Evolutionary conservation across 352 stramenopile species (phyloP), one percentile per base, ranked within the genome.

Genomic region (Pythium phragmitis): DNA sequence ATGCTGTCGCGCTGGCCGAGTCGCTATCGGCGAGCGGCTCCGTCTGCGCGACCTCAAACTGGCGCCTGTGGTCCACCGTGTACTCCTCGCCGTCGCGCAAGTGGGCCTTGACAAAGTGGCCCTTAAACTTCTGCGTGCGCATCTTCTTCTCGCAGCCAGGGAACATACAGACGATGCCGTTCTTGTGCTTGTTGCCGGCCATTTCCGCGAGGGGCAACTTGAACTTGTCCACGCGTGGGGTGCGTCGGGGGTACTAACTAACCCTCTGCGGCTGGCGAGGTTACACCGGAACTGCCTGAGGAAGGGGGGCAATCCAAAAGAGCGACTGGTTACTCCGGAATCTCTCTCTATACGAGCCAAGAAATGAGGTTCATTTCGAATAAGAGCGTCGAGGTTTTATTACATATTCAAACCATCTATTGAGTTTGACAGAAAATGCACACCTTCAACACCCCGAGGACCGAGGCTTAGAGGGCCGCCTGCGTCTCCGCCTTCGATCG

Each of bases 121-220:
- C 70, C 66, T 94, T 94, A 64, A 94, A 94, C 69, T 94, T 94
- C 58, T 94, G 85, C 59, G 85, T 94, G 68, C 85, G 81, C 85
- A 94, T 94, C 50, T 81, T 74, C 75, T 89, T 92, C 56, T 88
- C 80, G 68, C 85, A 94, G 26, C 85, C 79, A 12, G 85, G 85
- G 58, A 84, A 94, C 69, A 76, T 80, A 72, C 85, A 94, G 61
- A 92, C 76, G 67, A 91, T 94, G 72, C 85, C 85, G 55, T 94
- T 94, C 80, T 94, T 94, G 82, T 94, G 85, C 75, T 94, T 94
- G 76, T 88, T 94, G 71, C 85, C 82, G 57, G 83, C 79, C 85
- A 93, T 91, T 39, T 39, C 13, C 16, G 63, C 23, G 7, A 36
- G 21, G 23, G 33, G 67, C 49, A 66, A 65, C 55, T 71, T 71